phyloP scores from a whole-genome alignment of 2,329 filamentous ascomycete genomes.

The Arthrobotrys iridis region DNA sequence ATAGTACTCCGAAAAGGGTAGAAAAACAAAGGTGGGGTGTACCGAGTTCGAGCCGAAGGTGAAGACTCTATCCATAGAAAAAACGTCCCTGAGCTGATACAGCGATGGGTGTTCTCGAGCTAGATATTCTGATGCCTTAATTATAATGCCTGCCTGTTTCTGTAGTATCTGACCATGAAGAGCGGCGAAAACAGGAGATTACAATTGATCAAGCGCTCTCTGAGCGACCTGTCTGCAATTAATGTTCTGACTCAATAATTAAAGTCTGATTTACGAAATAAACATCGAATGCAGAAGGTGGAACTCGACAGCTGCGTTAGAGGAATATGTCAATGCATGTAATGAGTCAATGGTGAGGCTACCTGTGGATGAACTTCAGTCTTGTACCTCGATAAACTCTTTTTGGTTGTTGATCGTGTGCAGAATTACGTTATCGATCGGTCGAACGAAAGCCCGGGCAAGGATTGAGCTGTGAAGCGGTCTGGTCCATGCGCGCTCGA shows the following conservation, averaged over 20 bases:
- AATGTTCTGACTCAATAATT: neutral
- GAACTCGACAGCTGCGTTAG: neutral
- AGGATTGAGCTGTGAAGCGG: too few relatives aligned
- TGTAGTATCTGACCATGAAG: too few relatives aligned
- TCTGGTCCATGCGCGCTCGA: too few relatives aligned
- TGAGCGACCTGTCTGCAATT: neutral
- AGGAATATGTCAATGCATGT: too few relatives aligned
- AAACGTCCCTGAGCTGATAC: neutral
- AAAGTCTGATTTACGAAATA: neutral
- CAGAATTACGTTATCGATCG: neutral
- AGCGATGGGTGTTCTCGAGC: constrained; percentile 3
- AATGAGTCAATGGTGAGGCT: constrained; percentile 1
- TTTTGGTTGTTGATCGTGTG: constrained; percentile 18
- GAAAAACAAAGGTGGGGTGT: neutral
- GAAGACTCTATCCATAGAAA: neutral
- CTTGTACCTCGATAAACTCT: too few relatives aligned
- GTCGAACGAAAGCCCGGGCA: too few relatives aligned
- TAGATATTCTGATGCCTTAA: neutral
- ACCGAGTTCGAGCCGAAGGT: neutral
- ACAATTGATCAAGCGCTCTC: neutral
- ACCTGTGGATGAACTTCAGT: neutral
- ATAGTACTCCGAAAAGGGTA: neutral
- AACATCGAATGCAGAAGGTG: constrained; percentile 7
- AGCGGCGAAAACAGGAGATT: too few relatives aligned
- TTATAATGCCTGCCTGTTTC: constrained; percentile 24